Conservation (phyloP, 129 eudicot genomes). For the Oenanthe sinensis region DNA sequence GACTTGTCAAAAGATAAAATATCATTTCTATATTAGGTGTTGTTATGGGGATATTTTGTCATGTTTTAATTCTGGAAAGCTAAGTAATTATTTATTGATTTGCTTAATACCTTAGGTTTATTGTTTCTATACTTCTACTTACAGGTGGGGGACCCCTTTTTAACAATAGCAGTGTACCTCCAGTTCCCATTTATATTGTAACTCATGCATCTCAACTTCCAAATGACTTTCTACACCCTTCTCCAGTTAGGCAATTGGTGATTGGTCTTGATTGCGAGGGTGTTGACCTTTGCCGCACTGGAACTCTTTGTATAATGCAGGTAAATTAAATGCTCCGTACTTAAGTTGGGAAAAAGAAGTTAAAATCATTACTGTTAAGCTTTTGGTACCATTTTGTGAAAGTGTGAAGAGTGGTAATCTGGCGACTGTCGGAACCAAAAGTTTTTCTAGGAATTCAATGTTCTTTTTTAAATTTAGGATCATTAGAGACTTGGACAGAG, state of each 20-base stretch:
- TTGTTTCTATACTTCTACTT: neutral
- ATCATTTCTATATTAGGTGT: neutral
- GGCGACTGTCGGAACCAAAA: neutral
- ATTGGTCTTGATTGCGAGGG: slow-evolving; percentile 98
- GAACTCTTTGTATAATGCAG: slow-evolving; percentile 95
- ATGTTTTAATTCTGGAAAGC: neutral
- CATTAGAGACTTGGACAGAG: neutral
- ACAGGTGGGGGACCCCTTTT: slow-evolving; percentile 38
- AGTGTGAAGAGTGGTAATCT: neutral
- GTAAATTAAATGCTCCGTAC: slow-evolving; percentile 20
- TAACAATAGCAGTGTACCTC: slow-evolving; percentile 17
- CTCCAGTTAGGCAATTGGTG: slow-evolving; percentile 49
- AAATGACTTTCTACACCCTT: slow-evolving; percentile 65
- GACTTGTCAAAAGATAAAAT: too few species aligned
- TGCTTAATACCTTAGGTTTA: neutral
- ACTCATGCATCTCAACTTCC: slow-evolving; percentile 81
- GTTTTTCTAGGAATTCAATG: too few species aligned
- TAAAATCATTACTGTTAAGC: neutral
- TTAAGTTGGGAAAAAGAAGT: neutral
- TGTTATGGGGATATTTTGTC: neutral
- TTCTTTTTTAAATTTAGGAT: neutral
- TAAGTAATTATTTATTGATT: neutral
- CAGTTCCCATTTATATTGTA: slow-evolving; percentile 69
- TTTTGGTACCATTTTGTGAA: neutral
- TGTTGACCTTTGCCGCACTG: slow-evolving; percentile 91